These are phyloP conservation scores for Parathielavia hyrcaniae DNA, from an alignment of 495 filamentous ascomycete species.

Conservation along the genomic window DNA sequence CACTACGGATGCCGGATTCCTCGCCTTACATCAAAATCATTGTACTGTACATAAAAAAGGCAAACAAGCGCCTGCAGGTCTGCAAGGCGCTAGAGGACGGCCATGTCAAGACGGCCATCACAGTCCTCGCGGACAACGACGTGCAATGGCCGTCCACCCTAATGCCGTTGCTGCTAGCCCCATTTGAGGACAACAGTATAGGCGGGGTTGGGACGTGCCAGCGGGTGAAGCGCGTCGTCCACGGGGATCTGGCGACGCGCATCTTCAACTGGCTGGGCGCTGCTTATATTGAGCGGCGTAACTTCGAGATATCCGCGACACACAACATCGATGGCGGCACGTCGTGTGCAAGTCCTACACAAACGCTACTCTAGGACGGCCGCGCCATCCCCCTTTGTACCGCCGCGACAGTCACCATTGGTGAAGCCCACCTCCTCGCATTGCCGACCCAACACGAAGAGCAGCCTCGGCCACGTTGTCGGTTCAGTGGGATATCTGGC, in stretches of 20 bases:
- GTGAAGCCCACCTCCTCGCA: too few relatives aligned
- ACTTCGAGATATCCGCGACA: slow-evolving; percentile 84
- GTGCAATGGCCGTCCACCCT: slow-evolving; percentile 74
- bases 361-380: too few relatives aligned
- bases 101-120: slow-evolving; percentile 65
- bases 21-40: slow-evolving; percentile 33
- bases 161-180: slow-evolving; percentile 75
- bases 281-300: slow-evolving; percentile 73
- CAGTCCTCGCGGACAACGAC: slow-evolving; percentile 81
- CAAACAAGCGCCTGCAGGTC: slow-evolving; percentile 83
- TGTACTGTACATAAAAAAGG: slow-evolving; percentile 39
- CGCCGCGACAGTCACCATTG: too few relatives aligned
- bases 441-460: too few relatives aligned
- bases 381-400: too few relatives aligned
- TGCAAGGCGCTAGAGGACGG: slow-evolving; percentile 62
- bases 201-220: slow-evolving; percentile 83
- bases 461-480: too few relatives aligned
- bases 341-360: too few relatives aligned
- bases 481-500: too few relatives aligned
- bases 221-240: slow-evolving; percentile 60
- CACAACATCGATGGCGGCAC: slow-evolving; percentile 83
- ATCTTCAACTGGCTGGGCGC: slow-evolving; percentile 77
- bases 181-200: slow-evolving; percentile 69
- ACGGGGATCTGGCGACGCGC: slow-evolving; percentile 50
- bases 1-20: slow-evolving; percentile 28